Evolutionary conservation across 2,329 filamentous ascomycete species (phyloP).

Genomic region (Trichophyton mentagrophytes): DNA sequence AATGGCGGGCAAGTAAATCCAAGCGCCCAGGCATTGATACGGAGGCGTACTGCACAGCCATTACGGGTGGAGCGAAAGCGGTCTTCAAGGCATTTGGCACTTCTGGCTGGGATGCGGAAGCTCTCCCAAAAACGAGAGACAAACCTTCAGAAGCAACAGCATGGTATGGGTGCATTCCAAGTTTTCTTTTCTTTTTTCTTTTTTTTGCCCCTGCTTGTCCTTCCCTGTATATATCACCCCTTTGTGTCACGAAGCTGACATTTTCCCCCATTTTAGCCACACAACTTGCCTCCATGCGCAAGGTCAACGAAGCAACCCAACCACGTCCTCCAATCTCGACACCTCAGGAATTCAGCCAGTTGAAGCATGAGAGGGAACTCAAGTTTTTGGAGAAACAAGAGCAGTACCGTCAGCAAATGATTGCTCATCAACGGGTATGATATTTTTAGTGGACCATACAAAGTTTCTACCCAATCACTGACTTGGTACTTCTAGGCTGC

Average conservation of each 20-base stretch:
- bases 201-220: not conserved
- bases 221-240: not conserved
- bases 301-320: slow-evolving; percentile 57
- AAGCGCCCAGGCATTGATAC: slow-evolving; percentile 41
- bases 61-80: slow-evolving; percentile 75
- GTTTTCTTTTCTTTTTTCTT: not conserved
- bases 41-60: slow-evolving; percentile 62
- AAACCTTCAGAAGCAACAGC: slow-evolving; percentile 72
- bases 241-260: slow-evolving; percentile 6
- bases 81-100: slow-evolving; percentile 71
- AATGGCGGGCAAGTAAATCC: slow-evolving; percentile 32
- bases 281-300: slow-evolving; percentile 65
- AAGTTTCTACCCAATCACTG: not conserved
- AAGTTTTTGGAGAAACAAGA: slow-evolving; percentile 45
- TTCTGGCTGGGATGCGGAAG: slow-evolving; percentile 93
- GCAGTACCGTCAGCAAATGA: slow-evolving; percentile 51
- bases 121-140: slow-evolving; percentile 88
- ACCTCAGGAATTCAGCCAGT: slow-evolving; percentile 76
- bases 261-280: slow-evolving; percentile 34
- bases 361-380: slow-evolving; percentile 78
- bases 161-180: slow-evolving; percentile 37
- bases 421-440: slow-evolving; percentile 40
- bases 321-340: slow-evolving; percentile 53
- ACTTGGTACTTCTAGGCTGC: slow-evolving; percentile 22
- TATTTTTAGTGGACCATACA: not conserved